These are phyloP conservation scores for Neurospora sp. DNA, from an alignment of 495 filamentous ascomycete species.

Conservation along the genomic window DNA sequence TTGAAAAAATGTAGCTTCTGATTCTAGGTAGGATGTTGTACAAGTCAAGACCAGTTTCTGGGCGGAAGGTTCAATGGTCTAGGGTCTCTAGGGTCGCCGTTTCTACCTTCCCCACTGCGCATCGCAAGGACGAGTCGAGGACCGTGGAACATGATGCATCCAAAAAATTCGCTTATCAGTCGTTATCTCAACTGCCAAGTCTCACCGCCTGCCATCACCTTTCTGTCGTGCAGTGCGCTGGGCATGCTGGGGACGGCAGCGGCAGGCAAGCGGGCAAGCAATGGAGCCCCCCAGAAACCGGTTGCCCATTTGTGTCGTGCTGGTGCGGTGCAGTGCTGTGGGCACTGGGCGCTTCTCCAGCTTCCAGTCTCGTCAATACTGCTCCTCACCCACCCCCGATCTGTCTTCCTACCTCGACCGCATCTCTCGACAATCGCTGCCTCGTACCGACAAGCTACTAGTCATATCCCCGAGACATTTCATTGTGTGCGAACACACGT, in stretches of 20 bases:
- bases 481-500: background rate
- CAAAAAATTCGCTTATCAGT: conserved; percentile 25
- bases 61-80: background rate
- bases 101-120: background rate
- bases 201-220: conserved; percentile 10
- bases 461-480: background rate
- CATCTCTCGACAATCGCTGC: conserved; percentile 9
- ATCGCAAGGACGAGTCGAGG: conserved; percentile 1
- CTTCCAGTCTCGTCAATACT: conserved; percentile 11
- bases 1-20: background rate
- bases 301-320: conserved; percentile 12
- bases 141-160: conserved; percentile 5
- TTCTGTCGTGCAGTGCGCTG: background rate
- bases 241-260: background rate
- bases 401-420: background rate
- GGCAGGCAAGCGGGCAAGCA: conserved; percentile 17
- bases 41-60: background rate
- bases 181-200: conserved; percentile 20
- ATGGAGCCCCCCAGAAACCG: conserved; percentile 6
- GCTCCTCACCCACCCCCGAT: conserved; percentile 1
- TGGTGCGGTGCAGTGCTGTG: conserved; percentile 8
- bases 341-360: conserved; percentile 11
- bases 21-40: background rate
- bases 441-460: background rate
- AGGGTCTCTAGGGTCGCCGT: background rate